Evolutionary conservation across 2,329 filamentous ascomycete genomes (phyloP).

Genomic region (Trichothecium sympodiale): DNA sequence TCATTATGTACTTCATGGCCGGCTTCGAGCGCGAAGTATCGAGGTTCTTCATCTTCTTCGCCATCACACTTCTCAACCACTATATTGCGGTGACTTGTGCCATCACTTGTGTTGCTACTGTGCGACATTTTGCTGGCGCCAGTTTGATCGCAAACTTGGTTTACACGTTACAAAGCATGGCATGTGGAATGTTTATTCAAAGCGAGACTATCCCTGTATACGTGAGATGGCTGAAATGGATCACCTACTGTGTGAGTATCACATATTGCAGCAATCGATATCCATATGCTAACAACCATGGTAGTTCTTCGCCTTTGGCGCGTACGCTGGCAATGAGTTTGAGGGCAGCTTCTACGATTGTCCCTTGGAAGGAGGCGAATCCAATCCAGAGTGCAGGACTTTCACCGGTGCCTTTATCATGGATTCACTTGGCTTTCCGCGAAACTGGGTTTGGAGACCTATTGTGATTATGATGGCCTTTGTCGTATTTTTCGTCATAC

Average conservation of each 20-base stretch:
- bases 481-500: constrained; percentile 47
- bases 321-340: constrained; percentile 64
- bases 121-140: constrained; percentile 57
- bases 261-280: background rate
- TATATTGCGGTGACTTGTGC: constrained; percentile 66
- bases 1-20: constrained; percentile 70
- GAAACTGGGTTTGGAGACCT: constrained; percentile 55
- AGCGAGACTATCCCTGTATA: constrained; percentile 63
- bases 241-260: constrained; percentile 41
- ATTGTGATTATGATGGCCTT: constrained; percentile 54
- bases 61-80: constrained; percentile 56
- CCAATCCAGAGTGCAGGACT: constrained; percentile 53
- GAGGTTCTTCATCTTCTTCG: constrained; percentile 64
- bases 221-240: constrained; percentile 67
- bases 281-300: constrained; percentile 9
- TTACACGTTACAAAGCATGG: constrained; percentile 64
- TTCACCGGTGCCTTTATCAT: constrained; percentile 63
- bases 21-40: constrained; percentile 53
- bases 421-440: constrained; percentile 55
- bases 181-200: constrained; percentile 69
- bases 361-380: constrained; percentile 47
- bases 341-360: constrained; percentile 62
- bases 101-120: constrained; percentile 53
- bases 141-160: constrained; percentile 62
- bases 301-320: constrained; percentile 60